These are phyloP conservation scores for Dothistroma septosporum DNA, from an alignment of 2,329 filamentous ascomycete species.

Conservation along the genomic window DNA sequence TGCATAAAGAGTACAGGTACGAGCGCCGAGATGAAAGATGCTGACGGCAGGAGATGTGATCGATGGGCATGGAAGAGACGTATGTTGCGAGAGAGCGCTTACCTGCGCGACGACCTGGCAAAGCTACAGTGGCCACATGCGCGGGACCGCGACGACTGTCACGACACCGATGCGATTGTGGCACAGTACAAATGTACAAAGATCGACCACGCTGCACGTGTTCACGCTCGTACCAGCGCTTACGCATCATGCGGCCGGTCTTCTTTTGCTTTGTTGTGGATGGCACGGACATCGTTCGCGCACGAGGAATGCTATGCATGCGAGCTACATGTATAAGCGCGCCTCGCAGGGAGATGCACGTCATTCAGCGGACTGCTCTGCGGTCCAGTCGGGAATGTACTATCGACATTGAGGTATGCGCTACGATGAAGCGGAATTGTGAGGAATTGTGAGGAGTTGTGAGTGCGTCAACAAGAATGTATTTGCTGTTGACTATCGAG, in stretches of 20 bases:
- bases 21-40: not conserved
- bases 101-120: not conserved
- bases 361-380: not conserved
- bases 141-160: not conserved
- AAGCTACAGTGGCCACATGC: not conserved
- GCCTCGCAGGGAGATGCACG: not conserved
- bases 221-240: not conserved
- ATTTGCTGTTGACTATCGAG: too few species aligned
- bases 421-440: too few species aligned
- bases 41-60: not conserved
- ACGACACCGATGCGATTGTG: not conserved
- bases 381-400: too few species aligned
- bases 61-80: not conserved
- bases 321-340: not conserved
- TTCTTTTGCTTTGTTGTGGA: not conserved
- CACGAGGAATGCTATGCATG: not conserved
- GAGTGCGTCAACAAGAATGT: too few species aligned
- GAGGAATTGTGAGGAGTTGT: too few species aligned
- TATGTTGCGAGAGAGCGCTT: not conserved
- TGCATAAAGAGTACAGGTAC: not conserved
- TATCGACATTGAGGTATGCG: too few species aligned
- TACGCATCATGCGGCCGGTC: too few species aligned
- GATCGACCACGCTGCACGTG: not conserved
- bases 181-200: not conserved
- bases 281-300: not conserved